phyloP scores from a whole-genome alignment of 169 alveolate species.

The Neospora caninum region DNA sequence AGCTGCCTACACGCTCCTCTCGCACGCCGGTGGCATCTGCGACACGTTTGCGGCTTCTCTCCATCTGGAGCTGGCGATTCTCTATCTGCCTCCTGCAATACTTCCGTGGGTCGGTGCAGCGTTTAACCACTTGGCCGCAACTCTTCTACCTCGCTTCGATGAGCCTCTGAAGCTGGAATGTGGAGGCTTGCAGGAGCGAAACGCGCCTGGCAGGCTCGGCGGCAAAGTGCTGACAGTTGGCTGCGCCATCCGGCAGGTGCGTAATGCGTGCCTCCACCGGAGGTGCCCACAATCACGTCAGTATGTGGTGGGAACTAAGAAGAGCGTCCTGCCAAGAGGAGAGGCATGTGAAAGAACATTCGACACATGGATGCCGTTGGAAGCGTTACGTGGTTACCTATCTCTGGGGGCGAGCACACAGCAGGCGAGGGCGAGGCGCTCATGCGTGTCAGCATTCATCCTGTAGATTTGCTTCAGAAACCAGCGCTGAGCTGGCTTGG shows the following conservation, averaged over 20 bases:
- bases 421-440: too few relatives aligned
- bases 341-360: too few relatives aligned
- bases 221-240: slow-evolving; percentile 67
- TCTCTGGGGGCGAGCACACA: background rate
- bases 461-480: too few relatives aligned
- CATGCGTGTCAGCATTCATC: too few relatives aligned
- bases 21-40: slow-evolving; percentile 68
- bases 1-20: slow-evolving; percentile 58
- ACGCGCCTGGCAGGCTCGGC: slow-evolving; percentile 66
- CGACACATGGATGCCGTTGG: too few relatives aligned
- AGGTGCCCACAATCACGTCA: too few relatives aligned
- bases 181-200: slow-evolving; percentile 64
- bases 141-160: slow-evolving; percentile 55
- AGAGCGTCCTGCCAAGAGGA: too few relatives aligned
- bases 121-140: slow-evolving; percentile 30
- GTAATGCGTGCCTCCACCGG: background rate
- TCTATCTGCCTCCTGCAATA: slow-evolving; percentile 46
- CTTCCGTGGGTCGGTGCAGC: slow-evolving; percentile 46
- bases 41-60: slow-evolving; percentile 64
- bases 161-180: slow-evolving; percentile 58
- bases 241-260: slow-evolving; percentile 61
- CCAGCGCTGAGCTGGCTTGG: too few relatives aligned
- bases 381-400: background rate
- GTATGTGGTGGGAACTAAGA: too few relatives aligned
- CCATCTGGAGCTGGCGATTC: slow-evolving; percentile 63